phyloP scores from a whole-genome alignment of 345 rosid genomes.

The Citrus inodora region DNA sequence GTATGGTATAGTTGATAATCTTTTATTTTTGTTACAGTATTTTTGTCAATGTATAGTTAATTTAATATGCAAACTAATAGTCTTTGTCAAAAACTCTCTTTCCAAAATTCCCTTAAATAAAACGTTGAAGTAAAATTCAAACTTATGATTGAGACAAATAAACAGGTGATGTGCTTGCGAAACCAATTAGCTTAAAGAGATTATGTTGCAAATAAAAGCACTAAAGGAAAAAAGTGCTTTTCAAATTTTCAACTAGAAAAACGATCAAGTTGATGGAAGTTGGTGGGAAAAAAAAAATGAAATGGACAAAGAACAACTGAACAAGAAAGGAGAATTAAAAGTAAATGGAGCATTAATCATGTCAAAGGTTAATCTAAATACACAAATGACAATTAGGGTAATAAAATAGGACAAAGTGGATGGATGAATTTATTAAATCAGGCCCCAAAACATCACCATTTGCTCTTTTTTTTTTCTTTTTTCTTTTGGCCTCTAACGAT shows the following conservation, averaged over 20 bases:
- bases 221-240: not conserved
- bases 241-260: slow-evolving; percentile 4
- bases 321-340: slow-evolving; percentile 1
- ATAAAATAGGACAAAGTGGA: slow-evolving; percentile 13
- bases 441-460: not conserved
- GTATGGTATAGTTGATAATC: not conserved
- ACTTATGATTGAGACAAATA: not conserved
- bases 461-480: too few species aligned
- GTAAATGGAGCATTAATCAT: not conserved
- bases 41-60: not conserved
- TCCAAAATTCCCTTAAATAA: not conserved
- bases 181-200: not conserved
- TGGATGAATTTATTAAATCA: slow-evolving; percentile 1
- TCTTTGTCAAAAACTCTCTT: not conserved
- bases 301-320: not conserved
- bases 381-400: not conserved
- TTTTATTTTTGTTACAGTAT: not conserved
- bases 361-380: not conserved
- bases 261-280: slow-evolving; percentile 20
- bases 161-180: not conserved
- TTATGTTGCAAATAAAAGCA: not conserved
- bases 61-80: not conserved
- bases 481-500: not conserved
- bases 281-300: slow-evolving; percentile 5
- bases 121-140: not conserved